phyloP scores from a whole-genome alignment of 2,329 filamentous ascomycete species.

The Dactylellina drechsleri region DNA sequence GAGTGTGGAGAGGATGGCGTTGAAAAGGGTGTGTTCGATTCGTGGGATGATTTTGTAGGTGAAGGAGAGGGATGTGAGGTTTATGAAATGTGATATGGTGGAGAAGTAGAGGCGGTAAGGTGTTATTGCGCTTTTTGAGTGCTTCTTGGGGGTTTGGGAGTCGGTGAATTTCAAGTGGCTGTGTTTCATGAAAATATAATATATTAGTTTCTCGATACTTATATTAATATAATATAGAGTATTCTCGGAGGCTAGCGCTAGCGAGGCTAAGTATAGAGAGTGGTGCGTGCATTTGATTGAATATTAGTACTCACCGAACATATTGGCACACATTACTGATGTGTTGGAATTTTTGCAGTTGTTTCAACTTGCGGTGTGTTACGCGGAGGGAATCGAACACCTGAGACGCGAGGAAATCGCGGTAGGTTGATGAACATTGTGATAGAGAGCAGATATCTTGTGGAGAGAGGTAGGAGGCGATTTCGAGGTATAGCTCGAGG shows the following conservation, averaged over 20 bases:
- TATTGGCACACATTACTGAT: not conserved
- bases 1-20: not conserved
- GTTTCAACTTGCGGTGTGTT: not conserved
- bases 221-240: no score
- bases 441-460: not conserved
- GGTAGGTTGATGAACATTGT: not conserved
- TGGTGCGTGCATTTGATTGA: not conserved
- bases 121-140: not conserved
- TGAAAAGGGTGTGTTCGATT: not conserved
- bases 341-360: not conserved
- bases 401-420: not conserved
- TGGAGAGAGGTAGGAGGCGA: not conserved
- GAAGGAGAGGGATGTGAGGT: not conserved
- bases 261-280: no score
- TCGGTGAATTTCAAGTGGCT: not conserved
- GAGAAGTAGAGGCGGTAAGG: slow-evolving; percentile 4
- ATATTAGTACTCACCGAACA: not conserved
- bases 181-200: not conserved
- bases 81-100: not conserved
- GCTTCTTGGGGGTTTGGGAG: not conserved
- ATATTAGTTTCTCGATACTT: not conserved
- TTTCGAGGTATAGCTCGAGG: slow-evolving; percentile 1
- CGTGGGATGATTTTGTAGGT: not conserved
- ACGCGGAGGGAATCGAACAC: not conserved
- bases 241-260: no score